Conservation (phyloP, 805 yeast species). For the Yamadazyma insecticola region DNA sequence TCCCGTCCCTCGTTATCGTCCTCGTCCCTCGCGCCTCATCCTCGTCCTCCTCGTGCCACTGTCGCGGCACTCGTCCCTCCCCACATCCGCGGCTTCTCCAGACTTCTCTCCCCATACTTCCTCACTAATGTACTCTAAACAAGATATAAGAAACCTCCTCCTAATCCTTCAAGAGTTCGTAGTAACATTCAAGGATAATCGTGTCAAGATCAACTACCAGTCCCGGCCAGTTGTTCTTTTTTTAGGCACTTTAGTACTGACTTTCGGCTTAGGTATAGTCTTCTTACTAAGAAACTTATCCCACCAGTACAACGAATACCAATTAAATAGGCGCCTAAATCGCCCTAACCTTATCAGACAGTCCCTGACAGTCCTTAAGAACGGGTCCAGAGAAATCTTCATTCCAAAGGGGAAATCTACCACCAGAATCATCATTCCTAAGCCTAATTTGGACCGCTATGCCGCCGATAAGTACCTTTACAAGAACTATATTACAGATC, state of each 20-base stretch:
- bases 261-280: conserved; percentile 36
- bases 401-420: conserved; percentile 42
- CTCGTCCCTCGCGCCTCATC: neutral
- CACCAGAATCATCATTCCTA: conserved; percentile 42
- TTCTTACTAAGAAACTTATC: conserved; percentile 27
- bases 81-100: neutral
- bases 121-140: conserved; percentile 25
- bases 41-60: neutral
- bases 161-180: conserved; percentile 33
- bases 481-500: conserved; percentile 39
- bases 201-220: conserved; percentile 35
- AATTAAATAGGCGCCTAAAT: conserved; percentile 17
- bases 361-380: conserved; percentile 38
- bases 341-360: conserved; percentile 38
- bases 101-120: conserved; percentile 18
- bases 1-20: neutral
- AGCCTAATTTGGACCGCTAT: conserved; percentile 44
- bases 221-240: conserved; percentile 40
- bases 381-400: conserved; percentile 43
- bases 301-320: conserved; percentile 25
- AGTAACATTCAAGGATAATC: conserved; percentile 29
- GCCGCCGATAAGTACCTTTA: conserved; percentile 54
- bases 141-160: conserved; percentile 30
- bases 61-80: neutral
- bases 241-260: conserved; percentile 34